A percentile compares a stretch with the other conserved stretches of the same genome.
These are phyloP conservation scores for Ballota nigra DNA, from an alignment of 257 asterid species.

Conservation along the genomic window DNA sequence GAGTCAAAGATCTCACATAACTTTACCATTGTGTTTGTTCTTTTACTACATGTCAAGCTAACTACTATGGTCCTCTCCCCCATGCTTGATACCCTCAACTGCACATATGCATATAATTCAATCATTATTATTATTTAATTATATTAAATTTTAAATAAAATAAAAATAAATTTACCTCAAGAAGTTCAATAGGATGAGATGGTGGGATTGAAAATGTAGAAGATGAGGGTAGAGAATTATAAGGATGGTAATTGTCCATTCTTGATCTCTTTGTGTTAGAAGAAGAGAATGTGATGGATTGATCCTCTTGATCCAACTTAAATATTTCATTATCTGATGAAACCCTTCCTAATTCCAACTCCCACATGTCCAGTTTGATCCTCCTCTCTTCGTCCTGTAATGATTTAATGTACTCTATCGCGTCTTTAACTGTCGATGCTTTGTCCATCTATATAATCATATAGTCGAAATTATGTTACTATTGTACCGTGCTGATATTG, in stretches of 20 bases:
- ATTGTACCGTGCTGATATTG: too few relatives aligned
- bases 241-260: slow-evolving; percentile 25
- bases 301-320: slow-evolving; percentile 48
- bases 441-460: slow-evolving; percentile 63
- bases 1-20: slow-evolving; percentile 77
- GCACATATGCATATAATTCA: slow-evolving; percentile 4
- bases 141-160: too few relatives aligned
- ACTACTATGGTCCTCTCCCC: slow-evolving; percentile 64
- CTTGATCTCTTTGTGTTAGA: slow-evolving; percentile 57
- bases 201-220: slow-evolving; percentile 11
- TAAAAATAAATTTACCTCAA: slow-evolving; percentile 61
- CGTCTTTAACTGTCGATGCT: slow-evolving; percentile 86
- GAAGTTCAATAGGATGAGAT: slow-evolving; percentile 57
- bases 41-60: slow-evolving; percentile 73
- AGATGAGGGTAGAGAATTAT: background rate
- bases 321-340: slow-evolving; percentile 2
- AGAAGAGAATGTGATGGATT: slow-evolving; percentile 6
- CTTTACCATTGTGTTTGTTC: slow-evolving; percentile 74
- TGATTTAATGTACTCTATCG: slow-evolving; percentile 64
- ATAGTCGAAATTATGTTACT: too few relatives aligned
- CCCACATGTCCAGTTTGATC: slow-evolving; percentile 52
- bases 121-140: too few relatives aligned
- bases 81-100: slow-evolving; percentile 69
- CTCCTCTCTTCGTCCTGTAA: slow-evolving; percentile 59
- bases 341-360: slow-evolving; percentile 43